Percentiles rank a stretch among this genome's conserved stretches.
phyloP scores from a whole-genome alignment of 306 rosid species.

The Prunus armeniaca region DNA sequence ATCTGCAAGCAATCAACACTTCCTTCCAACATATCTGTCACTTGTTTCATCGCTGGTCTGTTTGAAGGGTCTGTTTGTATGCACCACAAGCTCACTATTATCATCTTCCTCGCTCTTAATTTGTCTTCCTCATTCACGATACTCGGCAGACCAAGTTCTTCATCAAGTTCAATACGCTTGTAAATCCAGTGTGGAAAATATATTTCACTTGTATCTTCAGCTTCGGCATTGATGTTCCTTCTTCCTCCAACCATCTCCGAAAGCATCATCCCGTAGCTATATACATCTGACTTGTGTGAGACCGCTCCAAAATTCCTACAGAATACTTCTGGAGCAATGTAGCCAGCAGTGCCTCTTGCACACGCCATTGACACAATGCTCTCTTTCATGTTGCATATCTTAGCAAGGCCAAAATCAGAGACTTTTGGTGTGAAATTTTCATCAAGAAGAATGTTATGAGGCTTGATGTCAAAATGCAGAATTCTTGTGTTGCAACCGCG shows the following conservation, averaged over 20 bases:
- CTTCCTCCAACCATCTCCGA: too few relatives aligned
- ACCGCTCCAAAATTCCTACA: too few relatives aligned
- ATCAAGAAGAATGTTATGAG: constrained; percentile 33
- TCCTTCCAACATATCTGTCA: constrained; percentile 39
- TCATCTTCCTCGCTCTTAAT: constrained; percentile 20
- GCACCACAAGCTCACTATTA: constrained; percentile 35
- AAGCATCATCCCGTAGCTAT: too few relatives aligned
- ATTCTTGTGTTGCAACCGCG: constrained; percentile 41
- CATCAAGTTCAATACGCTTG: constrained; percentile 20
- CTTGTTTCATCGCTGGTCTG: constrained; percentile 24
- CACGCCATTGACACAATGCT: constrained; percentile 9
- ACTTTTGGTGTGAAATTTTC: constrained; percentile 26
- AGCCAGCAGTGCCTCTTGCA: too few relatives aligned
- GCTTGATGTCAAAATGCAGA: constrained; percentile 46
- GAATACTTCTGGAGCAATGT: too few relatives aligned
- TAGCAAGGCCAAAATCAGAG: constrained; percentile 47
- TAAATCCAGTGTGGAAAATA: constrained; percentile 24
- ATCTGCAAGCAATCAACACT: constrained; percentile 13
- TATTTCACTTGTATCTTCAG: too few relatives aligned
- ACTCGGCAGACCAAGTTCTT: constrained; percentile 18
- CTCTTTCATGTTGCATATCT: constrained; percentile 17
- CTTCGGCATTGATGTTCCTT: too few relatives aligned
- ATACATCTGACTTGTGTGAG: too few relatives aligned
- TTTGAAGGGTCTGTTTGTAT: constrained; percentile 23
- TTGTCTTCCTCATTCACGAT: constrained; percentile 22